Base-by-base conservation (phyloP, 129 eudicot genomes). In the Flaveria bidentis region DNA sequence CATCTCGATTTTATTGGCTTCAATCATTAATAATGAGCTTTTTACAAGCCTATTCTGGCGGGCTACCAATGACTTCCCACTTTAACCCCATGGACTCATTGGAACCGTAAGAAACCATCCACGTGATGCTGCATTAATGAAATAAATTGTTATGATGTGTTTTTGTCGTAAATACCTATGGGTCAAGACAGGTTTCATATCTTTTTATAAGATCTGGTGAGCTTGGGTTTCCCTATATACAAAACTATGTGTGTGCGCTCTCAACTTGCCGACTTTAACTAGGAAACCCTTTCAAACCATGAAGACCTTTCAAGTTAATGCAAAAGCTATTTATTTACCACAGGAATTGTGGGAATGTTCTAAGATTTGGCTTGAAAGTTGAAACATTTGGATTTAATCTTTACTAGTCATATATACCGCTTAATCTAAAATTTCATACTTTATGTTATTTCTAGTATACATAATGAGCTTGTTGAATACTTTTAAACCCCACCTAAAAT, bases 1-100 rank as follows among this genome's bases (percentile, higher is more conserved):
- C 65, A 58, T 45, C 23, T 49, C 10, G 20, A 9, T 70, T 46
- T 23, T 51, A 51, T 51, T 30, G 25, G 44, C 30, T 30, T 7
- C 11, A n/a, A 51, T 51, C 18, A 8, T 16, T 9, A 61, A 71
- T 49, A 16, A 5, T 50, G 16, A 28, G 75, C 26, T 25, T 61
- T 23, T 12, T 61, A 30, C 18, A 52, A 26, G 47, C 16, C 16
- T 71, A 26, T 50, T 25, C 46, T 50, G 23, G 44, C 28, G 75
- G 25, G 23, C 61, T 71, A 71, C 75, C 42, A 60, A 15, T 26
- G 63, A 50, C 60, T 71, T 71, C 55, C 28, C 61, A 49, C 26
- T 28, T 68, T 36, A 4, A 22, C 45, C 55, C 73, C 62, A 49
- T 71, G 61, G 61, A 28, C 63, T 9, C 26, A 14, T 28, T 55